Evolutionary conservation across 805 yeast genomes (phyloP), one percentile per base, ranked within the genome.

Genomic region (Wickerhamomyces strasburgensis): DNA sequence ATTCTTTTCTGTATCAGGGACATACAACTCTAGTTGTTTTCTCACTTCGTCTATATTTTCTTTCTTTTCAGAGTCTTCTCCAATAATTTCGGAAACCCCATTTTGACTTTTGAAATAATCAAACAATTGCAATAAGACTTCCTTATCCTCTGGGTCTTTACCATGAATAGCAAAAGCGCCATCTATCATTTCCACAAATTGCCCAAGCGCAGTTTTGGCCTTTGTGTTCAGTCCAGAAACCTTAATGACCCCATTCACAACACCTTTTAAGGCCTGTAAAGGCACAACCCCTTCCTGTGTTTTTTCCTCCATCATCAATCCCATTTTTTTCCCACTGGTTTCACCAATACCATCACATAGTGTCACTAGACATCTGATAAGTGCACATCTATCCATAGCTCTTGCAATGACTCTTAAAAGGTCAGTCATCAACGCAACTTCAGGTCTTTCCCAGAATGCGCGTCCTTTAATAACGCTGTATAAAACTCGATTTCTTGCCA

Each of bases 401-500:
- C 80, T 72, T 5, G 73, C 67, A 5, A 84, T 63, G 2, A 80
- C 75, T 23, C 87, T 68, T 19, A 90, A 52, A 46, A 79, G 77
- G 51, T 81, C 84, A 29, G 87, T 42, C 39, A 84, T 67, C 1
- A 74, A 60, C 16, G 67, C 64, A 13, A 86, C 78, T 50, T 85
- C 95, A 38, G 73, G 74, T 28, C 81, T 58, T 28, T 83, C 86
- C 90, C 94, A 85, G 50, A 87, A 84, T 1, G 87, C 80, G 30
- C 67, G 67, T 0, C 96, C 96, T 35, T 80, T 79, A 0, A 83
- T 67, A 40, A 88, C 70, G 7, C 62, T 60, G 49, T 84, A 84
- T 0, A 93, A 88, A 3, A 88, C 70, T 4, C 72, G 63, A 3
- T 59, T 56, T 33, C 61, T 67, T 1, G 75, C 65, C 17, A 90